phyloP scores from a whole-genome alignment of 1,139 yeast species.

The Magnusiomyces clavatus region DNA sequence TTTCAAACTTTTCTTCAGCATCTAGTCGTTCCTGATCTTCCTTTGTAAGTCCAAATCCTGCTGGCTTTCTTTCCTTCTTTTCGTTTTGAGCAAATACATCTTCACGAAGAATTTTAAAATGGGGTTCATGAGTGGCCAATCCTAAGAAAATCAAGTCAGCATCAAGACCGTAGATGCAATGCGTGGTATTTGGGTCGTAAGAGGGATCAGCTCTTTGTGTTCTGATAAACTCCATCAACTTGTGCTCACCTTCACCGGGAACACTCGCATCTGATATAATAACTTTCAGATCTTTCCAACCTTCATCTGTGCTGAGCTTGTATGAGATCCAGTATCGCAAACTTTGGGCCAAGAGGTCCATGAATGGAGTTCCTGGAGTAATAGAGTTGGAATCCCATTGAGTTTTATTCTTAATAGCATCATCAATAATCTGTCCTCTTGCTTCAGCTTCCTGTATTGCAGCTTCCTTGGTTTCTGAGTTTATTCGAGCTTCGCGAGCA shows the following conservation, averaged over 20 bases:
- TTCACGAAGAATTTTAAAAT: constrained; percentile 86
- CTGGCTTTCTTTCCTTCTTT: constrained; percentile 29
- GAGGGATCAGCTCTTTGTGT: constrained; percentile 65
- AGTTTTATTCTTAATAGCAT: constrained; percentile 36
- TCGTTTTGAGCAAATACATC: constrained; percentile 81
- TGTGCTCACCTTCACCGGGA: constrained; percentile 99
- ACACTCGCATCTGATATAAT: constrained; percentile 92
- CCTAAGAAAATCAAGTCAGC: constrained; percentile 97
- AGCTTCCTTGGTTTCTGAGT: constrained; percentile 30
- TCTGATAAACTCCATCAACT: constrained; percentile 91
- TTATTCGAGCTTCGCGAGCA: constrained; percentile 79
- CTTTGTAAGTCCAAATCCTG: constrained; percentile 26
- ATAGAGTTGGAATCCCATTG: constrained; percentile 89
- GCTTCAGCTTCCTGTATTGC: constrained; percentile 43
- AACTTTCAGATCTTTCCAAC: constrained; percentile 81
- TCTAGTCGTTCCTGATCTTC: constrained; percentile 36
- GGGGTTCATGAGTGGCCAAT: constrained; percentile 96
- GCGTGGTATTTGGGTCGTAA: constrained; percentile 81
- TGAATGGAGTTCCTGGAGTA: constrained; percentile 98
- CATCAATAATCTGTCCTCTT: constrained; percentile 37
- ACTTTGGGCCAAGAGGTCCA: constrained; percentile 81
- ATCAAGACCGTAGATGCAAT: constrained; percentile 95
- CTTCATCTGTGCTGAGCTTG: constrained; percentile 81
- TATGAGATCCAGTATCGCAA: constrained; percentile 86
- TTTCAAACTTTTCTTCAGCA: constrained; percentile 45